Evolutionary conservation across 305 asterid species (phyloP).

Genomic region (Striga hermonthica): DNA sequence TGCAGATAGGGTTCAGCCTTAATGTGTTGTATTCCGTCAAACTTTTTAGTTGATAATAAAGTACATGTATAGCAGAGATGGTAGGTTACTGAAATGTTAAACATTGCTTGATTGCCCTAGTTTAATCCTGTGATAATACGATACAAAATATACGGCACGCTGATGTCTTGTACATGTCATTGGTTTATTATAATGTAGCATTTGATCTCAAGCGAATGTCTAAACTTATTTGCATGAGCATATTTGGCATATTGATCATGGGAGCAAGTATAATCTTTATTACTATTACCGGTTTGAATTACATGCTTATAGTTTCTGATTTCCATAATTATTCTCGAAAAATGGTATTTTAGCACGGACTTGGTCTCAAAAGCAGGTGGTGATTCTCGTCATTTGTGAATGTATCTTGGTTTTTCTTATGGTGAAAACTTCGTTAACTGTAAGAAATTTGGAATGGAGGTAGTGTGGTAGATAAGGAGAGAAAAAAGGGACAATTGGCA

Average conservation of each 20-base stretch:
- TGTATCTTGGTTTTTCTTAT: constrained; percentile 2
- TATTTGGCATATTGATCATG: neutral
- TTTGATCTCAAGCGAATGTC: neutral
- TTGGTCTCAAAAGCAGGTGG: neutral
- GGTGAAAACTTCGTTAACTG: neutral
- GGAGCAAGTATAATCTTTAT: neutral
- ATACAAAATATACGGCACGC: no score
- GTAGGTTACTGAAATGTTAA: neutral
- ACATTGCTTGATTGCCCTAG: no score
- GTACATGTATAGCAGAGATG: neutral
- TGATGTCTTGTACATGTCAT: constrained; percentile 1
- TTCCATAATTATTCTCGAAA: neutral
- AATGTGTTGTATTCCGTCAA: neutral
- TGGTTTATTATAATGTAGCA: neutral
- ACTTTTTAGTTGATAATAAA: neutral
- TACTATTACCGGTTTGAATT: neutral
- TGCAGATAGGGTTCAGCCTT: neutral
- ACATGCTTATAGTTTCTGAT: constrained; percentile 5
- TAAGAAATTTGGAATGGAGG: neutral
- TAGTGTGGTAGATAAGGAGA: neutral
- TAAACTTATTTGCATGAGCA: neutral
- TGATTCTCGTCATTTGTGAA: neutral
- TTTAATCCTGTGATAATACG: no score
- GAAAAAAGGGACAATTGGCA: neutral
- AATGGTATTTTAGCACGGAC: neutral